A percentile compares a stretch with the other conserved stretches of the same genome.
Conservation (phyloP, 345 rosid genomes). For the Geranium brycei region DNA sequence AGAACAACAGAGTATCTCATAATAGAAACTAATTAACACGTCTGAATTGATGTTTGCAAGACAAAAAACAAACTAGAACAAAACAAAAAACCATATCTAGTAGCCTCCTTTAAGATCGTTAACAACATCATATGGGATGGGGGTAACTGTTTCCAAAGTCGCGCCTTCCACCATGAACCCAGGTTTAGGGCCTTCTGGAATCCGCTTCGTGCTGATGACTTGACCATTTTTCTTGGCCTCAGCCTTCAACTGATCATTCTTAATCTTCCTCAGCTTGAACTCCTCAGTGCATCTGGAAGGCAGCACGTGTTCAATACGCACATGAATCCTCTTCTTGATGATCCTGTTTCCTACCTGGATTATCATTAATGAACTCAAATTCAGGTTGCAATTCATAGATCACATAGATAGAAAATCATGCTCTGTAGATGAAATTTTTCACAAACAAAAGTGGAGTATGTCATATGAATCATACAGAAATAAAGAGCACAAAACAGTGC, state of each 20-base stretch:
- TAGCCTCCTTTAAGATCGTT: constrained; percentile 75
- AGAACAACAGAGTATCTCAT: too few relatives aligned
- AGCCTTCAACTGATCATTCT: constrained; percentile 53
- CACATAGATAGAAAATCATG: background rate
- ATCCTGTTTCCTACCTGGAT: constrained; percentile 45
- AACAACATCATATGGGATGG: constrained; percentile 66
- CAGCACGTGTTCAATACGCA: constrained; percentile 49
- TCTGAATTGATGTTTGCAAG: too few relatives aligned
- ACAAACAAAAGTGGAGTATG: too few relatives aligned
- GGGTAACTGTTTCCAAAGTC: constrained; percentile 54
- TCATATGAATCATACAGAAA: too few relatives aligned
- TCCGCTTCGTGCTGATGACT: constrained; percentile 59
- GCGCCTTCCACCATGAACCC: constrained; percentile 69
- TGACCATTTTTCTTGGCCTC: constrained; percentile 52
- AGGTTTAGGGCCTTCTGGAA: constrained; percentile 57
- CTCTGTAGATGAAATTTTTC: too few relatives aligned
- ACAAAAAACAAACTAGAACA: too few relatives aligned
- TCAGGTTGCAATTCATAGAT: background rate
- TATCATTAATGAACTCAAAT: background rate
- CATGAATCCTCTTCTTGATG: constrained; percentile 62
- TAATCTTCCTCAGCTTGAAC: constrained; percentile 37
- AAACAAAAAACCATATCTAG: constrained; percentile 10
- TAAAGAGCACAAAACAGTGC: too few relatives aligned
- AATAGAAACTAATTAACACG: too few relatives aligned
- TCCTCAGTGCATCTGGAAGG: constrained; percentile 62